phyloP scores from a whole-genome alignment of 768 basidiomycete genomes.

The Boletus pseudopeckii region DNA sequence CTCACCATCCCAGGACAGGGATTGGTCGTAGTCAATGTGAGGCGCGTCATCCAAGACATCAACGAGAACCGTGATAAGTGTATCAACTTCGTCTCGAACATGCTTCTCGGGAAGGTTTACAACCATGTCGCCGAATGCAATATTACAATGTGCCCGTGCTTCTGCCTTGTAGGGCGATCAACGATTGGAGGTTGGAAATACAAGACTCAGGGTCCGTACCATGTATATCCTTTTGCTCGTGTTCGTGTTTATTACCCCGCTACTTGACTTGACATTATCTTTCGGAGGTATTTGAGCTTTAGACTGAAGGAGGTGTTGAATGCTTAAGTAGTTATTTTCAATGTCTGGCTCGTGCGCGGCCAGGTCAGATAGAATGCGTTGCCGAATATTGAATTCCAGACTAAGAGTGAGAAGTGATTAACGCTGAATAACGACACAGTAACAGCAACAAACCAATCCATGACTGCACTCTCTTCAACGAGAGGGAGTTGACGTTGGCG shows the following conservation, averaged over 20 bases:
- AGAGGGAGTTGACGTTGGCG: background rate
- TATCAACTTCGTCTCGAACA: slow-evolving; percentile 48
- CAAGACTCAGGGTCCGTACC: slow-evolving; percentile 38
- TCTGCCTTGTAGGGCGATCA: slow-evolving; percentile 46
- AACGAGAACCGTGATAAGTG: slow-evolving; percentile 55
- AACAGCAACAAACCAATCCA: slow-evolving; percentile 47
- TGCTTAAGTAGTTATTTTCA: slow-evolving; percentile 44
- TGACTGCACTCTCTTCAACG: slow-evolving; percentile 16
- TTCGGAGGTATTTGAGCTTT: slow-evolving; percentile 48
- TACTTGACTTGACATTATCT: slow-evolving; percentile 8
- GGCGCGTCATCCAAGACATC: slow-evolving; percentile 72
- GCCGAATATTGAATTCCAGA: slow-evolving; percentile 75
- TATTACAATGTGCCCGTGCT: slow-evolving; percentile 72
- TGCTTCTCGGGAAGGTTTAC: slow-evolving; percentile 56
- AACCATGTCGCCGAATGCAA: slow-evolving; percentile 79
- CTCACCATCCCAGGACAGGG: slow-evolving; percentile 77
- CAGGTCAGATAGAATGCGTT: slow-evolving; percentile 72
- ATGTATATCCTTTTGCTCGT: slow-evolving; percentile 44
- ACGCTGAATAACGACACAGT: background rate
- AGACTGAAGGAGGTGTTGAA: slow-evolving; percentile 57
- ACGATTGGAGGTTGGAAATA: background rate
- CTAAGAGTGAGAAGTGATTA: slow-evolving; percentile 33
- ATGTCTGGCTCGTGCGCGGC: slow-evolving; percentile 52
- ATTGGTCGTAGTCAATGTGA: slow-evolving; percentile 71
- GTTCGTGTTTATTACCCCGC: slow-evolving; percentile 22